phyloP scores from a whole-genome alignment of 208 protist species.

The Borovskyia barvae region DNA sequence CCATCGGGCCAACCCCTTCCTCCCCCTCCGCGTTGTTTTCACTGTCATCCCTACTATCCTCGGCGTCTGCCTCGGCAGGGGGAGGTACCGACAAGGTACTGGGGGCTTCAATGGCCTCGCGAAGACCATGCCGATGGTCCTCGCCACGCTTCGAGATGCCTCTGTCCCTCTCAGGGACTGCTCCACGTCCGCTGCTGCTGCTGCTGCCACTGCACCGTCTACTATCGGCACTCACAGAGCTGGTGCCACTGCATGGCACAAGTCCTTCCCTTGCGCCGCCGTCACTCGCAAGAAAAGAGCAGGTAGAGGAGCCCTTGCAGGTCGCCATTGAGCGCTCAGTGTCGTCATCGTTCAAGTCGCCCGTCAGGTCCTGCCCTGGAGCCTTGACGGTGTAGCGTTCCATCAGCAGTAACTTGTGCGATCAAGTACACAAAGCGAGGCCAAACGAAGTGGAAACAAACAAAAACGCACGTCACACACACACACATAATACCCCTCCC shows the following conservation, averaged over 20 bases:
- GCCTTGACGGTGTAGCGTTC: too few species aligned
- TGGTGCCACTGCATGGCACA: too few species aligned
- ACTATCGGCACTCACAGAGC: too few species aligned
- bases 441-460: constrained; percentile 2
- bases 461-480: constrained; percentile 9
- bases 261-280: too few species aligned
- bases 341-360: constrained; percentile 2
- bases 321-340: constrained; percentile 7
- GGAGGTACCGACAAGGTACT: too few species aligned
- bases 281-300: constrained; percentile 6
- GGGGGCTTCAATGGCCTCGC: too few species aligned
- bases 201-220: constrained; percentile 10
- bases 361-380: too few species aligned
- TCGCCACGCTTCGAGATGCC: too few species aligned
- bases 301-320: constrained; percentile 8
- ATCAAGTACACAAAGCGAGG: neutral
- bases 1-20: neutral
- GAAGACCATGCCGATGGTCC: too few species aligned
- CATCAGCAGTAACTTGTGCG: too few species aligned
- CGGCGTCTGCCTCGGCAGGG: too few species aligned
- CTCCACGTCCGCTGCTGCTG: constrained; percentile 10
- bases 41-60: neutral
- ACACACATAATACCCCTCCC: neutral
- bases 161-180: too few species aligned
- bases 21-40: neutral